Conservation (phyloP, 2,329 filamentous ascomycete genomes). For the Rhynchosporium agropyri region DNA sequence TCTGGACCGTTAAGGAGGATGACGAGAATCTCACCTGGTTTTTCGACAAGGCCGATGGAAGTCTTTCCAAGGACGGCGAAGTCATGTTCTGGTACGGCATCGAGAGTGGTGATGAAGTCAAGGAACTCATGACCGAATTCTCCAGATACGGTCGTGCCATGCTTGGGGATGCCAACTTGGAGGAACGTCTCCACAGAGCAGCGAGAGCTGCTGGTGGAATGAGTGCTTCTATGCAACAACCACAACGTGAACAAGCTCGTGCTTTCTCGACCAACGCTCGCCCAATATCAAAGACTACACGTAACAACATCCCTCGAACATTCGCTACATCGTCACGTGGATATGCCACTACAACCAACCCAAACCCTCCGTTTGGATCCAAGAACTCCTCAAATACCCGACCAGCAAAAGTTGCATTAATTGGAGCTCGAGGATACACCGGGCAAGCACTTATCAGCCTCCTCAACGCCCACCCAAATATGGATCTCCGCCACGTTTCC, state of each 20-base stretch:
- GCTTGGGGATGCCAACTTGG: slow-evolving; percentile 87
- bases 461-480: slow-evolving; percentile 82
- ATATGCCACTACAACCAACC: slow-evolving; percentile 72
- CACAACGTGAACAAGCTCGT: slow-evolving; percentile 62
- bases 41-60: slow-evolving; percentile 95
- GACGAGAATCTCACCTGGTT: slow-evolving; percentile 99
- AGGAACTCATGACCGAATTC: slow-evolving; percentile 83
- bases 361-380: slow-evolving; percentile 85
- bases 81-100: slow-evolving; percentile 93
- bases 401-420: slow-evolving; percentile 80
- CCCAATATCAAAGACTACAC: slow-evolving; percentile 36
- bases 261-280: slow-evolving; percentile 65
- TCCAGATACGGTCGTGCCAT: slow-evolving; percentile 79
- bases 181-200: slow-evolving; percentile 79
- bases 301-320: slow-evolving; percentile 17
- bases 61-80: slow-evolving; percentile 80
- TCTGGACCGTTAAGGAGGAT: slow-evolving; percentile 95
- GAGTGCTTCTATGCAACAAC: slow-evolving; percentile 51
- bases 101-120: slow-evolving; percentile 78
- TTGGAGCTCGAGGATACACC: slow-evolving; percentile 92
- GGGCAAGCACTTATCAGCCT: slow-evolving; percentile 88
- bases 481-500: slow-evolving; percentile 89
- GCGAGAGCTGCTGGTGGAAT: slow-evolving; percentile 68
- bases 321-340: slow-evolving; percentile 45
- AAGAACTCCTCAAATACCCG: slow-evolving; percentile 83